phyloP scores from a whole-genome alignment of 2,329 filamentous ascomycete species.

The Colletotrichum sp. region DNA sequence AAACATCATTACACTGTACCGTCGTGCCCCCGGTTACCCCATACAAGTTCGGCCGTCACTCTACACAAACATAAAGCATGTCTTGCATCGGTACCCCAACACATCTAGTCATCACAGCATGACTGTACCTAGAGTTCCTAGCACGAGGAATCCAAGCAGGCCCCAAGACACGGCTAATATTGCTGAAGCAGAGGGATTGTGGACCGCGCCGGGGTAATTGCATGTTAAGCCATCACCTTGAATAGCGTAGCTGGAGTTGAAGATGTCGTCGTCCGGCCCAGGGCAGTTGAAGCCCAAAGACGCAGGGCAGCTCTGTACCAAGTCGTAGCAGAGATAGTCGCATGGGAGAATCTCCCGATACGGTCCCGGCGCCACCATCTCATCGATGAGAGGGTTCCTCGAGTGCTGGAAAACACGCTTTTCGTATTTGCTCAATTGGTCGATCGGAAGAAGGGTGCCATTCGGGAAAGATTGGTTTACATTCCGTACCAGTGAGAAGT shows the following conservation, averaged over 20 bases:
- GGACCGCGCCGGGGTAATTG: constrained; percentile 67
- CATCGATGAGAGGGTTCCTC: constrained; percentile 77
- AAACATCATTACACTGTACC: background rate
- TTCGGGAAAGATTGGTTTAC: constrained; percentile 74
- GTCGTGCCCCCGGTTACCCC: background rate
- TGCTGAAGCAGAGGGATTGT: constrained; percentile 46
- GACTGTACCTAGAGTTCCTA: background rate
- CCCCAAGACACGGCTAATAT: constrained; percentile 26
- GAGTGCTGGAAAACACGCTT: constrained; percentile 57
- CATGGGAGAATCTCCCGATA: constrained; percentile 95
- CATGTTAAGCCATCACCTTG: constrained; percentile 45
- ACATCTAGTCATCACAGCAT: background rate
- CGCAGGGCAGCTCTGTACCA: constrained; percentile 86
- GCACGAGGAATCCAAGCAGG: constrained; percentile 10
- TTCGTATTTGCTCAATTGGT: constrained; percentile 32
- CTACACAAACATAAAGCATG: background rate
- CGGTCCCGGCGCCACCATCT: constrained; percentile 76
- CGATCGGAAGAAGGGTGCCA: constrained; percentile 56
- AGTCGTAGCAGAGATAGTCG: constrained; percentile 82
- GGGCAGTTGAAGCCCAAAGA: constrained; percentile 80
- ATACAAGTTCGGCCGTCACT: constrained; percentile 3
- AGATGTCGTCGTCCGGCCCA: constrained; percentile 34
- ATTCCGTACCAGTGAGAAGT: constrained; percentile 64
- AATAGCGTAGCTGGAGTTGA: constrained; percentile 51
- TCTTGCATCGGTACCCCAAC: background rate